Evolutionary conservation across 1,139 yeast genomes (phyloP), one percentile per base, ranked within the genome.

Genomic region (Hemisphaericaspora xylofermentans): DNA sequence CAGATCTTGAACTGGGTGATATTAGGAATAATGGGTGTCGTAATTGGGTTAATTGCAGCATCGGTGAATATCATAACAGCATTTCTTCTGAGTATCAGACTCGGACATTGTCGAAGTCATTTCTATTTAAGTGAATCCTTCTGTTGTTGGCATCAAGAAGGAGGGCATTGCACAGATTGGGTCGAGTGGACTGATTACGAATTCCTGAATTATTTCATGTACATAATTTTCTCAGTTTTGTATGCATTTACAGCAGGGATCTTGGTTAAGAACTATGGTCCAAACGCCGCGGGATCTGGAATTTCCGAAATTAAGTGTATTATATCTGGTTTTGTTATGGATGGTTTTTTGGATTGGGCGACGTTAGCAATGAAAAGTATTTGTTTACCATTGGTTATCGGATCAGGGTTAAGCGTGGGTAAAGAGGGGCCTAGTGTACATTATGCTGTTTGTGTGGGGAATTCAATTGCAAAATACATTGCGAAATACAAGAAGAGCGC

Each of bases 231-330:
- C 2, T 85, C 95, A 3, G 61, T 84, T 1, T 16, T 67, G 0
- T 81, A 91, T 56, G 85, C 94, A 1, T 63, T 71, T 9, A 52
- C 74, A 8, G 82, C 96, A 1, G 88, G 94, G 0, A 60, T 72
- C 12, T 59, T 88, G 35, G 96, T 94, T 35, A 73, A 79, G 51
- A 61, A 63, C 16, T 82, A 79, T 54, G 93, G 96, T 0, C 96
- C 96, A 0, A 75, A 83, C 43, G 98, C 98, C 0, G 95, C 98
- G 0, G 98, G 98, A 0, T 87, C 96, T 2, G 98, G 98, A 0
- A 94, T 94, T 37, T 85, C 97, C 4, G 99, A 94, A 60, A 93
- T 94, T 60, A 94, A 94, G 61, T 87, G 95, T 58, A 89, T 94
- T 49, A 89, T 93, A 2, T 84, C 95, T 0, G 99, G 99, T 0